Percentiles rank a stretch among this genome's conserved stretches.
phyloP scores from a whole-genome alignment of 768 basidiomycete genomes.

The Hypholoma sublateritium region DNA sequence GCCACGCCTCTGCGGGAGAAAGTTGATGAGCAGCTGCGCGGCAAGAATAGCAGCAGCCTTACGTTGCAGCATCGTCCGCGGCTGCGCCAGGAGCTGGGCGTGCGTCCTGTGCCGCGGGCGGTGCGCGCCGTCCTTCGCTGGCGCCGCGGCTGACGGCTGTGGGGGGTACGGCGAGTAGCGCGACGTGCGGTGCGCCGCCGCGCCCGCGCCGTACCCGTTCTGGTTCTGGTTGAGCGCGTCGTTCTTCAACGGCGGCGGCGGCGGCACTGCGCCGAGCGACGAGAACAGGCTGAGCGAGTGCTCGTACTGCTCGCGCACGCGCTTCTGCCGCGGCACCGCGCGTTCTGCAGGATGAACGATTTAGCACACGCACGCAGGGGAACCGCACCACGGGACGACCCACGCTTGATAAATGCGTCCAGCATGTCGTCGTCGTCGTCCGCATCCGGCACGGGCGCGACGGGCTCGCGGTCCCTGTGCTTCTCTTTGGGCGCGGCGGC shows the following conservation, averaged over 20 bases:
- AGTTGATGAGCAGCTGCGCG: slow-evolving; percentile 3
- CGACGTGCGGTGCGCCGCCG: slow-evolving; percentile 3
- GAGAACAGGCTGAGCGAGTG: slow-evolving; percentile 16
- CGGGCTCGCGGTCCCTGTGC: slow-evolving; percentile 10
- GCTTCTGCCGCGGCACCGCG: slow-evolving; percentile 9
- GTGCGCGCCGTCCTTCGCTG: slow-evolving; percentile 8
- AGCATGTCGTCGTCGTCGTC: slow-evolving; percentile 22
- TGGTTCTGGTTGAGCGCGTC: slow-evolving; percentile 5
- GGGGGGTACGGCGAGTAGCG: slow-evolving; percentile 38
- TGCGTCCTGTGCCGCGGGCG: slow-evolving; percentile 17
- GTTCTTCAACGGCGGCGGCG: slow-evolving; percentile 6
- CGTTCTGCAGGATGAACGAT: slow-evolving; percentile 9
- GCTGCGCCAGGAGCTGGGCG: slow-evolving; percentile 21
- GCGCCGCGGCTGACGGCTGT: slow-evolving; percentile 5
- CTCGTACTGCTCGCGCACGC: slow-evolving; percentile 15
- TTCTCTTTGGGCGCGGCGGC: slow-evolving; percentile 8
- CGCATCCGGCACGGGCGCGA: slow-evolving; percentile 8
- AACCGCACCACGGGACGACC: slow-evolving; percentile 2
- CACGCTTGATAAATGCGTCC: slow-evolving; percentile 23
- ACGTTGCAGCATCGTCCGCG: slow-evolving; percentile 69
- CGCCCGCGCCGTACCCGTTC: not conserved
- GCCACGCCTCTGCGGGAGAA: slow-evolving; percentile 63
- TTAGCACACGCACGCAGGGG: slow-evolving; percentile 1
- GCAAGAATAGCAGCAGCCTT: slow-evolving; percentile 22
- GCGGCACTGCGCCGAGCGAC: slow-evolving; percentile 11